Conservation (phyloP, 192 early-diverging fungal species). For the Umbelopsis sp. region DNA sequence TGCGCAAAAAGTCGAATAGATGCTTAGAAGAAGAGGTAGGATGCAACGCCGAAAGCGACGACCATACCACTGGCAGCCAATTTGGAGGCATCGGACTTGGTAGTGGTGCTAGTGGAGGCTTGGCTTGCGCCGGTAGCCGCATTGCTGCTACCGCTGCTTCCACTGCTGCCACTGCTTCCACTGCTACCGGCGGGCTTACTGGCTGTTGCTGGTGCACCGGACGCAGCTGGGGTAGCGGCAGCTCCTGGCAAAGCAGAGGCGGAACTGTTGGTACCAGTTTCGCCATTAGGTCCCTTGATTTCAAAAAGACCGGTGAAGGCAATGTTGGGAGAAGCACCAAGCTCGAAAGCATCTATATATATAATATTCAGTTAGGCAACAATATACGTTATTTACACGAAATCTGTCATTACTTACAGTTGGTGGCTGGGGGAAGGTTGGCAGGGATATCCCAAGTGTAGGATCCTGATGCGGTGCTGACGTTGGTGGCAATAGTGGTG, state of each 20-base stretch:
- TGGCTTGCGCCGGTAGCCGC: neutral
- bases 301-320: slow-evolving; percentile 39
- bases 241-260: slow-evolving; percentile 9
- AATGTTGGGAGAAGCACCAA: slow-evolving; percentile 37
- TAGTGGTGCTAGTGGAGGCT: neutral
- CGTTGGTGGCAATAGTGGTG: slow-evolving; percentile 31
- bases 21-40: neutral
- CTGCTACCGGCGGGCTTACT: neutral
- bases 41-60: neutral
- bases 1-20: too few relatives aligned
- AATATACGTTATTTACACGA: neutral
- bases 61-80: slow-evolving; percentile 14
- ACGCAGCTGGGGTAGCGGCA: slow-evolving; percentile 18
- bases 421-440: slow-evolving; percentile 28
- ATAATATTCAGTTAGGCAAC: neutral
- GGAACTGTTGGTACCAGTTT: slow-evolving; percentile 4
- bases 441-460: slow-evolving; percentile 41
- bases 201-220: slow-evolving; percentile 17
- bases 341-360: slow-evolving; percentile 31
- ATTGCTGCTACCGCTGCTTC: neutral
- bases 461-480: slow-evolving; percentile 20
- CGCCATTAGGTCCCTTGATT: slow-evolving; percentile 28
- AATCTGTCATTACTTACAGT: slow-evolving; percentile 26
- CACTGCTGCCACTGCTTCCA: too few relatives aligned
- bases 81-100: neutral